Evolutionary conservation across 805 yeast genomes (phyloP).

Genomic region (Lipomyces mesembrius): DNA sequence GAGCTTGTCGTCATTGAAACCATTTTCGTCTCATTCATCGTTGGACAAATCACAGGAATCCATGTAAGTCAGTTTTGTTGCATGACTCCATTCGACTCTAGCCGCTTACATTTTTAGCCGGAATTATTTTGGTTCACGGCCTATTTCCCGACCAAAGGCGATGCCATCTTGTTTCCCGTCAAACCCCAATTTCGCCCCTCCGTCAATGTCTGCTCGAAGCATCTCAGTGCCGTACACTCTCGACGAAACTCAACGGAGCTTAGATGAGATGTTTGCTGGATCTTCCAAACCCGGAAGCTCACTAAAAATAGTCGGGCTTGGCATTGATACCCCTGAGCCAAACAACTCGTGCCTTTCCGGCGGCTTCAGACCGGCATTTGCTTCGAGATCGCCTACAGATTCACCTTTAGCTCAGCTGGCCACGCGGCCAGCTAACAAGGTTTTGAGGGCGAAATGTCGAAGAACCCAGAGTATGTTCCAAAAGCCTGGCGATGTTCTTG

Average conservation of each 20-base stretch:
- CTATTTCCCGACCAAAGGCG: not conserved
- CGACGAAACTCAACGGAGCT: not conserved
- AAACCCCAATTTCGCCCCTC: not conserved
- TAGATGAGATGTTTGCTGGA: conserved; percentile 13
- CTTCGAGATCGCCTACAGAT: conserved; percentile 9
- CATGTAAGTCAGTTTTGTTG: not conserved
- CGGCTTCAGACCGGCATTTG: conserved; percentile 27
- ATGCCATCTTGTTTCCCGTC: not conserved
- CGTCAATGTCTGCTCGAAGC: not conserved
- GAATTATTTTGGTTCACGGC: not conserved
- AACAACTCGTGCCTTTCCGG: conserved; percentile 16
- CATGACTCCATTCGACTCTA: not conserved
- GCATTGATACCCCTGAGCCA: conserved; percentile 28
- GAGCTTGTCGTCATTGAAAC: conserved; percentile 32
- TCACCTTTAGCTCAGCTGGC: conserved; percentile 28
- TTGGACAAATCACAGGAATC: conserved; percentile 14
- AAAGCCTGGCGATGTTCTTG: conserved; percentile 54
- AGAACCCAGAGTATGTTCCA: conserved; percentile 74
- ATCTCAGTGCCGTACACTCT: not conserved
- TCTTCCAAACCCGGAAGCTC: conserved; percentile 14
- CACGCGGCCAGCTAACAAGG: conserved; percentile 23
- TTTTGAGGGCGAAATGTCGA: conserved; percentile 50
- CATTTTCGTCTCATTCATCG: conserved; percentile 21
- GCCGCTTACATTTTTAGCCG: not conserved
- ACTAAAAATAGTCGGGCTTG: conserved; percentile 18